phyloP scores from a whole-genome alignment of 352 stramenopile genomes.

The Halophytophthora batemanensis region DNA sequence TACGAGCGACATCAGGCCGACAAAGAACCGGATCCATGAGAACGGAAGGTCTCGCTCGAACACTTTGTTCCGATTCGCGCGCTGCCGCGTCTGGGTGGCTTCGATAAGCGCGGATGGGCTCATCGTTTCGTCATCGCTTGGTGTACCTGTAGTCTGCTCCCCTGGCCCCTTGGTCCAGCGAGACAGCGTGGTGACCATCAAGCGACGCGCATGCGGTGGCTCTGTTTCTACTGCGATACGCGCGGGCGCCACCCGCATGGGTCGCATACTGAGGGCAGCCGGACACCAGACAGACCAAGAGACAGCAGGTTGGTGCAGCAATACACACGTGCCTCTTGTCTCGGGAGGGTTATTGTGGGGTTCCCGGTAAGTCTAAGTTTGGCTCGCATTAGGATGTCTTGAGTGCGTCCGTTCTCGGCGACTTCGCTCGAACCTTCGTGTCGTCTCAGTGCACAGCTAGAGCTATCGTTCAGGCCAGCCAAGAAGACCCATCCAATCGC shows the following conservation, averaged over 20 bases:
- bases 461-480: too few species aligned
- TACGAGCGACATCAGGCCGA: constrained; percentile 21
- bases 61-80: constrained; percentile 15
- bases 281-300: neutral
- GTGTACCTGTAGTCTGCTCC: constrained; percentile 7
- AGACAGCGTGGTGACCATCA: constrained; percentile 7
- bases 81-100: constrained; percentile 15
- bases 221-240: constrained; percentile 1
- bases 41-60: constrained; percentile 29
- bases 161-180: constrained; percentile 12
- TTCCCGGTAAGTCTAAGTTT: too few species aligned
- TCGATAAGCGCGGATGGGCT: constrained; percentile 17
- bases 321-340: neutral
- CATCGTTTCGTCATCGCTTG: constrained; percentile 8
- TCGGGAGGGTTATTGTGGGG: too few species aligned
- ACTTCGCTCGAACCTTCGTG: too few species aligned
- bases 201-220: constrained; percentile 1
- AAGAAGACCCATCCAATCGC: too few species aligned
- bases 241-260: constrained; percentile 10
- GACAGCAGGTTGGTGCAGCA: neutral
- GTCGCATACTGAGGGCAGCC: constrained; percentile 7
- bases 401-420: too few species aligned
- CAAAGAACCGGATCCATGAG: constrained; percentile 21
- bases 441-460: too few species aligned
- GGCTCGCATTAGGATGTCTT: too few species aligned